Percentiles rank a stretch among this genome's conserved stretches.
These are phyloP conservation scores for Paspalum vaginatum DNA, from an alignment of 176 grass and related monocot species.

Conservation along the genomic window DNA sequence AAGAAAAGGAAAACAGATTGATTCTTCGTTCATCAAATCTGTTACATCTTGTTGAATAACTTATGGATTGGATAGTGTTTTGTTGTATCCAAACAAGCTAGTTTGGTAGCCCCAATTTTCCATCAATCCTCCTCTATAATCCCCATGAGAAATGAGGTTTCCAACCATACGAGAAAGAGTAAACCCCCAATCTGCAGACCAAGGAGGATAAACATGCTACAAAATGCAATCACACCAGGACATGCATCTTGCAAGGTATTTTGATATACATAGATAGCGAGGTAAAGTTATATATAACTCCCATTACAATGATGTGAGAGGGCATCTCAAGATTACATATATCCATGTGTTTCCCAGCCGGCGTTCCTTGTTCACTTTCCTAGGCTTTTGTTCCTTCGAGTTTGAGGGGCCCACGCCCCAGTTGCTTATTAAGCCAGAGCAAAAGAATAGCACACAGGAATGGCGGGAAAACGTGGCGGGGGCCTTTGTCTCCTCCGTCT, in stretches of 20 bases:
- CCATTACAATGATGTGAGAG: slow-evolving; percentile 53
- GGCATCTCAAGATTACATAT: slow-evolving; percentile 40
- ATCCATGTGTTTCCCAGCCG: not conserved
- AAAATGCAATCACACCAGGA: not conserved
- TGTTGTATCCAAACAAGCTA: too few relatives aligned
- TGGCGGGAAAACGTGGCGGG: too few relatives aligned
- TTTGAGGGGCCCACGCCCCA: not conserved
- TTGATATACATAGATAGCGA: slow-evolving; percentile 10
- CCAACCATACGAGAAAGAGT: too few relatives aligned
- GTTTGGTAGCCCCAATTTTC: too few relatives aligned
- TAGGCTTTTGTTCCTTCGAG: not conserved
- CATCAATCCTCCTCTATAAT: too few relatives aligned
- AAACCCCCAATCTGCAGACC: not conserved
- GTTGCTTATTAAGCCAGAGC: slow-evolving; percentile 1
- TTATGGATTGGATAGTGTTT: too few relatives aligned
- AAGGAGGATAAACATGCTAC: not conserved
- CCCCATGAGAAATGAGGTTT: too few relatives aligned
- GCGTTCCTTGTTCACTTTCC: not conserved
- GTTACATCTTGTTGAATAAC: too few relatives aligned
- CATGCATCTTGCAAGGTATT: not conserved
- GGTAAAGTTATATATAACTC: slow-evolving; percentile 33
- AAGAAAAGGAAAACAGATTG: too few relatives aligned
- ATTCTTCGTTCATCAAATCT: too few relatives aligned
- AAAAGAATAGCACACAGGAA: not conserved
- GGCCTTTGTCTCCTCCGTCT: not conserved